These are phyloP conservation scores for Ceratobasidium sp. DNA, from an alignment of 1,284 basidiomycete genomes.

Conservation along the genomic window DNA sequence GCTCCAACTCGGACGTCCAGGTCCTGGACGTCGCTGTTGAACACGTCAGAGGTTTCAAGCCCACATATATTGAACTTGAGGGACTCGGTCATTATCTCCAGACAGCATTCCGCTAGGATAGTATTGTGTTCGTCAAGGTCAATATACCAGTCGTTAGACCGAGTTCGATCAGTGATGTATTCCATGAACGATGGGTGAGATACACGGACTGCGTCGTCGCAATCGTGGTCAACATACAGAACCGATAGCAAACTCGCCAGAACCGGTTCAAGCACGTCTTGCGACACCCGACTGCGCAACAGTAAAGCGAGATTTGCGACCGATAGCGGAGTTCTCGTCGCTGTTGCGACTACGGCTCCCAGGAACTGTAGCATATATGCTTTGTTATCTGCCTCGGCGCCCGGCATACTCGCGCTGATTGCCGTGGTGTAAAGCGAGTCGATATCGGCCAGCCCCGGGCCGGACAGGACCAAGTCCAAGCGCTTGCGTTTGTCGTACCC, in stretches of 20 bases:
- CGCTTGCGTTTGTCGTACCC: neutral
- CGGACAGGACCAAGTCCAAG: neutral
- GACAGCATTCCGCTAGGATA: conserved; percentile 4
- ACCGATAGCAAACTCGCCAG: conserved; percentile 11
- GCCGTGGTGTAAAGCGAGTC: neutral
- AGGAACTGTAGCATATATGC: neutral
- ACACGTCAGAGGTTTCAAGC: neutral
- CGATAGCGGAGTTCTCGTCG: neutral
- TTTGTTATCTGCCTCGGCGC: neutral
- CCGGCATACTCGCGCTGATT: neutral
- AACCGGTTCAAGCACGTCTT: neutral
- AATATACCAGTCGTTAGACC: neutral
- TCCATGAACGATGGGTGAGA: conserved; percentile 40
- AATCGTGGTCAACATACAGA: conserved; percentile 8
- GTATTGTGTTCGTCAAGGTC: conserved; percentile 7
- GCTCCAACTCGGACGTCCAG: neutral
- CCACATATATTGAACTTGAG: conserved; percentile 32
- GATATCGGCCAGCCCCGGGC: neutral
- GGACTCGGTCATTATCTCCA: neutral
- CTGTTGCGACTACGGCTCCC: neutral
- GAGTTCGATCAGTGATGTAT: neutral
- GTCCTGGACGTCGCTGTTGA: conserved; percentile 23
- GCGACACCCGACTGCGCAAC: neutral
- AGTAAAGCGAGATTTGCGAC: neutral
- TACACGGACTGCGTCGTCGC: neutral